Conservation (phyloP, 2,329 filamentous ascomycete genomes). For the Blumeria graminis region DNA sequence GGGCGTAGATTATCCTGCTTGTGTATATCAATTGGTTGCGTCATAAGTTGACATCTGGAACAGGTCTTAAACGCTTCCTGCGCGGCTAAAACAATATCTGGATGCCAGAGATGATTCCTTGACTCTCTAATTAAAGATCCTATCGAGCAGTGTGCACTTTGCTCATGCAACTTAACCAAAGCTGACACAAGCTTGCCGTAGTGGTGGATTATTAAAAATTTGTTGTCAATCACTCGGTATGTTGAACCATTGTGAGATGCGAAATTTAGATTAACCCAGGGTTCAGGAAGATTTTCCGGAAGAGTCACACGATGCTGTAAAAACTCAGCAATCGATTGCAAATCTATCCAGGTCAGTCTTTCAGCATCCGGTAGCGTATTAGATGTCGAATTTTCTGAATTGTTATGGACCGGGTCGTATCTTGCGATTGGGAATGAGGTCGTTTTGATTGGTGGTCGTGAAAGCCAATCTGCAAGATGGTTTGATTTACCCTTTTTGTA, state of each 20-base stretch:
- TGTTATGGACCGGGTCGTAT: neutral
- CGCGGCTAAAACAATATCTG: neutral
- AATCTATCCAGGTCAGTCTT: neutral
- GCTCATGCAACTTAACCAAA: neutral
- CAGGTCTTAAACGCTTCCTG: neutral
- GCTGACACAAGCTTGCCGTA: neutral
- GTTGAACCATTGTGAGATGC: neutral
- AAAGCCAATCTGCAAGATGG: neutral
- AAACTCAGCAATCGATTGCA: neutral
- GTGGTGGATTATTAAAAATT: neutral
- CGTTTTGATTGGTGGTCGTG: neutral
- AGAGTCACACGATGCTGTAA: neutral
- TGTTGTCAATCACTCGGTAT: neutral
- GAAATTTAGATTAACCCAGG: neutral
- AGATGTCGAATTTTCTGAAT: neutral
- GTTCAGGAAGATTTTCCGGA: neutral
- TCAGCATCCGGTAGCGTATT: neutral
- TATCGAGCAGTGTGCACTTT: slow-evolving; percentile 1
- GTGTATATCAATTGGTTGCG: neutral
- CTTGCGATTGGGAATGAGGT: neutral
- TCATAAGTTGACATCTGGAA: neutral
- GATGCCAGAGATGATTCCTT: neutral
- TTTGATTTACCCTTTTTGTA: neutral
- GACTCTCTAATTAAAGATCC: neutral
- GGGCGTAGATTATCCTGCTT: neutral